Evolutionary conservation across 202 grass and related monocot species (phyloP).

Genomic region (Zizania palustris): DNA sequence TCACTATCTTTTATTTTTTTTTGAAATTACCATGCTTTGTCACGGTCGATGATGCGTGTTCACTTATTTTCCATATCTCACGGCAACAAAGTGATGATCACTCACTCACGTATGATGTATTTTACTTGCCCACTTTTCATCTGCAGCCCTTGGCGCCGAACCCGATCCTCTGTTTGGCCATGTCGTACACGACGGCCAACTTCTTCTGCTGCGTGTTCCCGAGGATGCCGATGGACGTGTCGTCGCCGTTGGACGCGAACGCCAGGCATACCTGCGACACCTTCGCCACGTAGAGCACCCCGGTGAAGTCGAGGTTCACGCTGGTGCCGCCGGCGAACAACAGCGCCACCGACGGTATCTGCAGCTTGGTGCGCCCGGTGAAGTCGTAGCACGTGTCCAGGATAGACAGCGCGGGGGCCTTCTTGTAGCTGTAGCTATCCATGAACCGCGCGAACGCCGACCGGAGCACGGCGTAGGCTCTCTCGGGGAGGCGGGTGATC

Average conservation of each 20-base stretch:
- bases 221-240: constrained; percentile 52
- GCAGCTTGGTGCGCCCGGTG: constrained; percentile 43
- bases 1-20: no score
- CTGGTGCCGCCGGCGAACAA: constrained; percentile 55
- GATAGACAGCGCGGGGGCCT: constrained; percentile 63
- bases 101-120: background rate
- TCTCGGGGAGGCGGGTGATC: constrained; percentile 68
- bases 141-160: constrained; percentile 63
- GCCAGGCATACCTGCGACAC: constrained; percentile 70
- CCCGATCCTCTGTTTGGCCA: constrained; percentile 62
- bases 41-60: background rate
- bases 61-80: no score
- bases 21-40: background rate
- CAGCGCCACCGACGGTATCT: constrained; percentile 60
- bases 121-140: constrained; percentile 7
- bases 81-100: background rate
- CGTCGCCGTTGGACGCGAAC: constrained; percentile 63
- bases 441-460: constrained; percentile 49
- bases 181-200: constrained; percentile 68
- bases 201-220: constrained; percentile 86
- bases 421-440: constrained; percentile 55
- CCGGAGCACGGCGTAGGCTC: constrained; percentile 56
- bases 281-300: constrained; percentile 61
- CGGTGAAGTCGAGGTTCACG: constrained; percentile 50
- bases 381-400: constrained; percentile 92